phyloP scores from a whole-genome alignment of 441 rosid species.

The Monsonia emarginata region DNA sequence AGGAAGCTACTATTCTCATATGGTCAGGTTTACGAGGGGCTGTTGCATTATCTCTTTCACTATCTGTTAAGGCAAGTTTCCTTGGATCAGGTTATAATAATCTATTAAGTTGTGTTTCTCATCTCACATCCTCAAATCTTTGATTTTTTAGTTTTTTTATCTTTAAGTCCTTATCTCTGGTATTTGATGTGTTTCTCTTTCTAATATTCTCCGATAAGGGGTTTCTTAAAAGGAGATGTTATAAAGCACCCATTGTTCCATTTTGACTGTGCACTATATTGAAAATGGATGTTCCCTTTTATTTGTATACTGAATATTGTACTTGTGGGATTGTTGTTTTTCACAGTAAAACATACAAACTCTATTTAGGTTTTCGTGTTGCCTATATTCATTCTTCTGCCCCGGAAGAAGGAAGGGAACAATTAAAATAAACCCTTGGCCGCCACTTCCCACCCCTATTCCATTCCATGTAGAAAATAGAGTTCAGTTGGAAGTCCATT shows the following conservation, averaged over 20 bases:
- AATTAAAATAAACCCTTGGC: neutral
- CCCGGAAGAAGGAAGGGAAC: neutral
- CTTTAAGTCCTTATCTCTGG: neutral
- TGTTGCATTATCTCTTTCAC: constrained; percentile 77
- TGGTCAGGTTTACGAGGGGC: constrained; percentile 97
- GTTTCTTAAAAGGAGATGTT: neutral
- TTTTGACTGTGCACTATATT: neutral
- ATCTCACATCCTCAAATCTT: neutral
- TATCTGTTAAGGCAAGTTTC: constrained; percentile 75
- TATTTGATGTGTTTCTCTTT: neutral
- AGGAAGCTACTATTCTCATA: constrained; percentile 65
- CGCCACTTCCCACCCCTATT: neutral
- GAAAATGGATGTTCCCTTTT: neutral
- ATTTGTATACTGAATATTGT: neutral
- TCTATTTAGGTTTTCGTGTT: neutral
- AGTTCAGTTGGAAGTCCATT: neutral
- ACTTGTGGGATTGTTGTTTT: neutral
- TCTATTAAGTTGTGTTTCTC: neutral
- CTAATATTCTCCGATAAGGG: neutral
- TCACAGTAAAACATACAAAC: neutral
- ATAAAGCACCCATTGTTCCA: neutral
- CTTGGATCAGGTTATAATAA: neutral
- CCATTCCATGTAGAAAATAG: neutral
- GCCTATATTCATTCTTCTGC: neutral
- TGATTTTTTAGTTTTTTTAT: neutral